Evolutionary conservation across 2,329 filamentous ascomycete genomes (phyloP), one percentile per base, ranked within the genome.

Genomic region (Trichoderma lentiforme): DNA sequence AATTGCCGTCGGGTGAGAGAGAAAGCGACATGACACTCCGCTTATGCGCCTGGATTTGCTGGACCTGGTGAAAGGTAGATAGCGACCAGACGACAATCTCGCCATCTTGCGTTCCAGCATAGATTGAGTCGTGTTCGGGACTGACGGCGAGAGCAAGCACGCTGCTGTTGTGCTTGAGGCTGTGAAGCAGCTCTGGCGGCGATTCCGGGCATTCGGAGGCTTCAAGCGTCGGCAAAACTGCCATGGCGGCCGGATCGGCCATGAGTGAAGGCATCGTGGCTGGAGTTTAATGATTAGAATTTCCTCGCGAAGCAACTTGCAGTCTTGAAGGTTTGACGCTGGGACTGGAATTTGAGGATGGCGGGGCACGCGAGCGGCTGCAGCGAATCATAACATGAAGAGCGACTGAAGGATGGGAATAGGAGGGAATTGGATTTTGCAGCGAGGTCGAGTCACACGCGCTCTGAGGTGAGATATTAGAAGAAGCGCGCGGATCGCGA

Each of bases 31-130:
- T 89, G 26, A 99, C 93, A 78, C 94, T 97, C 70, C 96, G 93
- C 79, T 93, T 92, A 83, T 99, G 96, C 6, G 94, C 96, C 79
- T 96, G 92, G 24, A 98, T 90, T 32, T 91, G 91, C 56, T 89
- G 86, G 32, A 93, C 88, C 65, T 92, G 90, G 81, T 97, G 91
- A 80, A 95, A 99, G 8, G 93, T 97, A 75, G 92, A 91, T 58
- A 99, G 87, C 4, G 92, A 94, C 92, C 94, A 99, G 58, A 95
- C 91, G 60, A 97, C 86, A 73, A 99, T 97, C 83, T 98, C 94
- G 73, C 96, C 96, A 74, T 94, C 93, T 80, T 98, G 94, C 1
- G 96, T 95, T 53, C 96, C 96, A 21, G 95, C 95, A 81, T 94
- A 99, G 69, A 99, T 92, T 79, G 91, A 91, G 65, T 92, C 88